A percentile compares a stretch with the other conserved stretches of the same genome.
These are phyloP conservation scores for Aspergillus thermomutatus DNA, from an alignment of 2,329 filamentous ascomycete species.

Conservation along the genomic window DNA sequence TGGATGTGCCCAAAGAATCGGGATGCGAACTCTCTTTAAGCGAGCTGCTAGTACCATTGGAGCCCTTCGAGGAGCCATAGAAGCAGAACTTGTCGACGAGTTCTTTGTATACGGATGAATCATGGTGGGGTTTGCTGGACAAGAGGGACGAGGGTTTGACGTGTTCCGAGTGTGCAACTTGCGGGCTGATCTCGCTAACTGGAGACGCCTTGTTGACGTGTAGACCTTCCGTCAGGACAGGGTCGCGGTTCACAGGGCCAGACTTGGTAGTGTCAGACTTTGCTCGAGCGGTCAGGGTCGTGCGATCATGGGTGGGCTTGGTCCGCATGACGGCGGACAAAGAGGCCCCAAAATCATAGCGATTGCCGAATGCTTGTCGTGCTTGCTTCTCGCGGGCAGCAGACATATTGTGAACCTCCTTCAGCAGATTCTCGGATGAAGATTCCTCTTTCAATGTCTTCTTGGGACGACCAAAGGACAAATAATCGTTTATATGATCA, in stretches of 20 bases:
- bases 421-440: conserved; percentile 70
- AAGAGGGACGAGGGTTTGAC: conserved; percentile 53
- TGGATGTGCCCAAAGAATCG: neutral
- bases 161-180: conserved; percentile 18
- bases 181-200: conserved; percentile 14
- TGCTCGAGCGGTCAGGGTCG: conserved; percentile 55
- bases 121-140: conserved; percentile 65
- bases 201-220: conserved; percentile 16
- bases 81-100: conserved; percentile 99
- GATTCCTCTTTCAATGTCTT: conserved; percentile 64
- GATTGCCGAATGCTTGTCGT: conserved; percentile 78
- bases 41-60: conserved; percentile 10
- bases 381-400: conserved; percentile 46
- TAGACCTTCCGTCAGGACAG: conserved; percentile 4
- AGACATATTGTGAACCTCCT: conserved; percentile 60
- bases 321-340: conserved; percentile 74
- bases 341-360: conserved; percentile 95
- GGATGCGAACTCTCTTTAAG: neutral
- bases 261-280: conserved; percentile 46
- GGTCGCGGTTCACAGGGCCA: conserved; percentile 11
- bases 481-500: conserved; percentile 50
- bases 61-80: conserved; percentile 51
- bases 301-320: conserved; percentile 60
- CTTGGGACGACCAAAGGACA: conserved; percentile 56
- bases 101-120: conserved; percentile 91